A percentile compares a stretch with the other conserved stretches of the same genome.
Evolutionary conservation across 495 filamentous ascomycete genomes (phyloP).

Genomic region (Chaetomium tenue): DNA sequence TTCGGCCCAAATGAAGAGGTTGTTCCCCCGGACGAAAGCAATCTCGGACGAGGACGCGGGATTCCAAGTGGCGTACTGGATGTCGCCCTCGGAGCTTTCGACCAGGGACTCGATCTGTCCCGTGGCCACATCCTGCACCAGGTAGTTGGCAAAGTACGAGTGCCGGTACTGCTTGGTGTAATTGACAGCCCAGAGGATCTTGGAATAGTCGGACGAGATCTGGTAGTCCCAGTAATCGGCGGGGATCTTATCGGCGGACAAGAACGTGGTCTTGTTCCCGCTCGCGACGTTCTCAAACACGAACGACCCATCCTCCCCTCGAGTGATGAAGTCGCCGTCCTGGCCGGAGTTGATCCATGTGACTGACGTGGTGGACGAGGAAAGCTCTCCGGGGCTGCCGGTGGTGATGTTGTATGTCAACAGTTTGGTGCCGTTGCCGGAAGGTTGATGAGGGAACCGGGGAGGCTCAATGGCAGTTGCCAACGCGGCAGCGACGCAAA

Average conservation of each 20-base stretch:
- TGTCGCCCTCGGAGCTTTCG: constrained; percentile 50
- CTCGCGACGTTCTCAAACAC: constrained; percentile 52
- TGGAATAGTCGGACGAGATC: constrained; percentile 42
- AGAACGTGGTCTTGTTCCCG: constrained; percentile 47
- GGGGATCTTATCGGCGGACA: constrained; percentile 42
- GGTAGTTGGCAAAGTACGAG: constrained; percentile 58
- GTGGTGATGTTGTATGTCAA: constrained; percentile 47
- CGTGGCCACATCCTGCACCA: constrained; percentile 49
- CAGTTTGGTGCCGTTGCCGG: constrained; percentile 41
- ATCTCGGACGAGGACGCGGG: constrained; percentile 45
- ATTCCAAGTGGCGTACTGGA: constrained; percentile 57
- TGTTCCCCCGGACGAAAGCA: constrained; percentile 57
- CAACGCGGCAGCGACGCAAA: constrained; percentile 21
- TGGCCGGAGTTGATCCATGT: constrained; percentile 47
- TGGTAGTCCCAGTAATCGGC: constrained; percentile 34
- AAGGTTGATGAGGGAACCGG: constrained; percentile 41
- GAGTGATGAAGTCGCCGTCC: constrained; percentile 52
- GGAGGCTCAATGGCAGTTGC: constrained; percentile 38
- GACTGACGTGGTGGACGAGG: constrained; percentile 38
- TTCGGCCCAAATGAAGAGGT: constrained; percentile 54
- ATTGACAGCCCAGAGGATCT: constrained; percentile 54
- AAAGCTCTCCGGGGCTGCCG: constrained; percentile 32
- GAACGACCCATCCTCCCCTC: constrained; percentile 41
- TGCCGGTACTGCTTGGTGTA: constrained; percentile 58
- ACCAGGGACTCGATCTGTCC: constrained; percentile 47